Percentiles rank a stretch among this genome's conserved stretches.
These are phyloP conservation scores for Stephanodiscus minutulus DNA, from an alignment of 108 stramenopile genomes.

Conservation along the genomic window DNA sequence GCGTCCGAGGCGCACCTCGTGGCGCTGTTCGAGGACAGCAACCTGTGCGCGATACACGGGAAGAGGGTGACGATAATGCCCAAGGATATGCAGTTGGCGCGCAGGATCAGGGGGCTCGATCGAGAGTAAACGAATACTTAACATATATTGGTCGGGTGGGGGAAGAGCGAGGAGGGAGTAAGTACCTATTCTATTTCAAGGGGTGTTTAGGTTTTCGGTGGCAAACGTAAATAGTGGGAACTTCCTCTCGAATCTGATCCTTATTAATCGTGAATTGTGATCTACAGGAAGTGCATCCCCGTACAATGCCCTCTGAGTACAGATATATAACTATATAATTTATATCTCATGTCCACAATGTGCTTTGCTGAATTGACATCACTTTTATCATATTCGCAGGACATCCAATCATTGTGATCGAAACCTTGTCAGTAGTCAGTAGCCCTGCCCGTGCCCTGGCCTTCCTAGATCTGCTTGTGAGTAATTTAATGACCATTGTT, in stretches of 20 bases:
- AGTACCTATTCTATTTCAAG: neutral
- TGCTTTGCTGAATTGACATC: no score
- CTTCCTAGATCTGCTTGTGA: no score
- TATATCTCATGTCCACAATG: no score
- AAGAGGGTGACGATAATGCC: conserved; percentile 98
- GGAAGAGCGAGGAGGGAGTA: neutral
- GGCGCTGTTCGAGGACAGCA: conserved; percentile 94
- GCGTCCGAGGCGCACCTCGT: conserved; percentile 94
- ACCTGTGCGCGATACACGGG: conserved; percentile 95
- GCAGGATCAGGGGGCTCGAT: conserved; percentile 88
- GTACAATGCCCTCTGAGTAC: no score
- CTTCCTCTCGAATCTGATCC: neutral
- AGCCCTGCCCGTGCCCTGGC: no score
- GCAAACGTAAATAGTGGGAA: neutral
- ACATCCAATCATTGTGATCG: no score
- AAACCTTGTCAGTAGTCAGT: no score
- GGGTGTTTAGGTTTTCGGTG: neutral
- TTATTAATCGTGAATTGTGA: no score
- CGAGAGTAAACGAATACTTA: conserved; percentile 45
- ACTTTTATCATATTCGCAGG: no score
- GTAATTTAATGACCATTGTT: no score
- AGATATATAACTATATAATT: no score
- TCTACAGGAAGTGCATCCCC: no score
- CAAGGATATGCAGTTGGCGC: conserved; percentile 95
- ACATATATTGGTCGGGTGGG: neutral